Evolutionary conservation across 2,329 filamentous ascomycete genomes (phyloP), one percentile per base, ranked within the genome.

Genomic region (Blastomyces gilchristii): DNA sequence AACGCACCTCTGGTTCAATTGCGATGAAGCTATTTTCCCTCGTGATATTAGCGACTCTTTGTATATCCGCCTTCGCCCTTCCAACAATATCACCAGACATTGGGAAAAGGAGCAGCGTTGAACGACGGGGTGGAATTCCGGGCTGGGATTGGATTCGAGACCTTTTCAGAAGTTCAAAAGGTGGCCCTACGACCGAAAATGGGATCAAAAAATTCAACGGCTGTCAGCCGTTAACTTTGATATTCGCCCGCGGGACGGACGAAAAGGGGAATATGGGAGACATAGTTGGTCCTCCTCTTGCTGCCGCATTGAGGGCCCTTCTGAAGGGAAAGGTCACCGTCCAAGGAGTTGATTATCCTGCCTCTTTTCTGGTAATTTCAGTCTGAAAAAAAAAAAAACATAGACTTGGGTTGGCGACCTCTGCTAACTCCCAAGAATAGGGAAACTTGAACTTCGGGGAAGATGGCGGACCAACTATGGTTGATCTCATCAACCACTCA

Each of bases 261-360:
- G 78, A 79, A 65, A 37, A 67, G 3, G 77, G 77, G 2, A 80
- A 79, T 63, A 76, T 80, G 67, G 78, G 78, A 8, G 69, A 68
- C 0, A 69, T 78, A 8, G 69, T 77, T 39, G 78, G 77, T 1
- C 77, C 77, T 1, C 71, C 73, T 2, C 68, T 75, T 2, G 72
- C 70, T 0, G 64, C 61, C 2, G 63, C 69, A 25, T 62, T 75
- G 49, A 63, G 67, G 50, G 65, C 68, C 0, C 52, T 70, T 56
- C 69, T 70, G 2, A 64, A 65, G 16, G 67, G 69, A 60, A 69
- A 73, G 56, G 68, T 73, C 28, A 69, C 66, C 14, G 65, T 74
- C 7, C 72, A 75, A 64, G 73, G 73, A 3, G 71, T 75, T 8
- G 67, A 69, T 7, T 75, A 75, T 57, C 67, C 71, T 22, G 73